These are phyloP conservation scores for Fusarium sp. DNA, from an alignment of 2,329 filamentous ascomycete species.

Conservation along the genomic window DNA sequence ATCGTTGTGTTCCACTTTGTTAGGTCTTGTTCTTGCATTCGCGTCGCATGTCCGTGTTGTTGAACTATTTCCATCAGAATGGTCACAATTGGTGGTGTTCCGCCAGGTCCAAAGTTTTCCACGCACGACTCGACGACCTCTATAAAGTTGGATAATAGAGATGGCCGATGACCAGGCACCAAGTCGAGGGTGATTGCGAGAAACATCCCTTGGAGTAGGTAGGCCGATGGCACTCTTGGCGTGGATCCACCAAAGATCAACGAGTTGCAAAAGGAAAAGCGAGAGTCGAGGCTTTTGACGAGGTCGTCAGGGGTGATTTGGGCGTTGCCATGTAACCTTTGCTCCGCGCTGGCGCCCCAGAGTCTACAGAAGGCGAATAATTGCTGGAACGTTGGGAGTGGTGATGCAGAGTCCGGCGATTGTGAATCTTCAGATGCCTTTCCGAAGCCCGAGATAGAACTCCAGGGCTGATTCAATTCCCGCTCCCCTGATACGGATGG, in stretches of 20 bases:
- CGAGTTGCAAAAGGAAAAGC: slow-evolving; percentile 54
- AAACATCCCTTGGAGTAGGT: slow-evolving; percentile 53
- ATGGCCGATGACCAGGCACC: slow-evolving; percentile 49
- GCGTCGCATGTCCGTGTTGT: slow-evolving; percentile 45
- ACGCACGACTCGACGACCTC: slow-evolving; percentile 52
- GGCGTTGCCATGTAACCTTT: slow-evolving; percentile 22
- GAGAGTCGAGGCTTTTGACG: slow-evolving; percentile 49
- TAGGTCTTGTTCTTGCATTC: slow-evolving; percentile 51
- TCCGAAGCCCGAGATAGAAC: slow-evolving; percentile 39
- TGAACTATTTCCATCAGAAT: slow-evolving; percentile 52
- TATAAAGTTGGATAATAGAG: slow-evolving; percentile 52
- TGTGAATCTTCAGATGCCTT: not conserved
- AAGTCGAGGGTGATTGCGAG: slow-evolving; percentile 52
- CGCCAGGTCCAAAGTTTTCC: slow-evolving; percentile 48
- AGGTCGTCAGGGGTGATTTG: slow-evolving; percentile 46
- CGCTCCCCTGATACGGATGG: slow-evolving; percentile 32
- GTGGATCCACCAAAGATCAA: slow-evolving; percentile 51
- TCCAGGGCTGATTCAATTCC: slow-evolving; percentile 35
- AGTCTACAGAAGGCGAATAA: slow-evolving; percentile 54
- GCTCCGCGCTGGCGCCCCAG: slow-evolving; percentile 45
- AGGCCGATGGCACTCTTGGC: slow-evolving; percentile 51
- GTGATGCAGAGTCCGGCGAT: slow-evolving; percentile 43
- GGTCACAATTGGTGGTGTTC: slow-evolving; percentile 51
- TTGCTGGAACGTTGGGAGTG: slow-evolving; percentile 57
- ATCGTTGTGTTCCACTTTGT: slow-evolving; percentile 48